A percentile compares a stretch with the other conserved stretches of the same genome.
Conservation (phyloP, 495 filamentous ascomycete genomes). For the Lepidopterella palustris region DNA sequence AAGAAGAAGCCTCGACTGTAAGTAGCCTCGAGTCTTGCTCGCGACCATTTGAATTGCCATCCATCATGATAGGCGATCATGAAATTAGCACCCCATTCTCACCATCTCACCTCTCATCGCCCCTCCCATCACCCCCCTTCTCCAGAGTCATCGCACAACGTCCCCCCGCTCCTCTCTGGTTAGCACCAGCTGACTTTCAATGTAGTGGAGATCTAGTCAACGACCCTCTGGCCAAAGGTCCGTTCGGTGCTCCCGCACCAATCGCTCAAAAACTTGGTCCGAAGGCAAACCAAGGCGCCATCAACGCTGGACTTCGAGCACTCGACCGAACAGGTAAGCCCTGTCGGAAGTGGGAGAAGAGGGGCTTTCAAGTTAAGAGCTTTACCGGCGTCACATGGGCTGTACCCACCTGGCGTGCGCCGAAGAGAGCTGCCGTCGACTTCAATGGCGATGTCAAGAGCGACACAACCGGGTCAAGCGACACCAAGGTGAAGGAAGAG, state of each 20-base stretch:
- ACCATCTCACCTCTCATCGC: neutral
- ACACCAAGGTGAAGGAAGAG: slow-evolving; percentile 69
- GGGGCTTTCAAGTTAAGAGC: slow-evolving; percentile 75
- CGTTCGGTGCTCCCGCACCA: slow-evolving; percentile 21
- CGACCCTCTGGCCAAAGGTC: slow-evolving; percentile 23
- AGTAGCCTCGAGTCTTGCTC: slow-evolving; percentile 36
- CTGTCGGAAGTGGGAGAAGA: slow-evolving; percentile 84
- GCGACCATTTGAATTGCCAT: neutral
- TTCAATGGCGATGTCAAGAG: slow-evolving; percentile 43
- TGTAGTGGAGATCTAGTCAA: slow-evolving; percentile 28
- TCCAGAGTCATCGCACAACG: neutral
- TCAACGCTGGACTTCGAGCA: slow-evolving; percentile 91
- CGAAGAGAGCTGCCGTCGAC: slow-evolving; percentile 44
- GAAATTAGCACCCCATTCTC: neutral
- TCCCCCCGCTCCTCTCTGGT: neutral
- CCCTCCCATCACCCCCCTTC: neutral
- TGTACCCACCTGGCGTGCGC: slow-evolving; percentile 75
- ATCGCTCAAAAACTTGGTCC: slow-evolving; percentile 76
- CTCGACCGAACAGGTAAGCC: slow-evolving; percentile 85
- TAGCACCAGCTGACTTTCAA: slow-evolving; percentile 3
- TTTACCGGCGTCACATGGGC: slow-evolving; percentile 90
- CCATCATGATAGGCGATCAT: too few relatives aligned
- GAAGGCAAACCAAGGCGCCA: slow-evolving; percentile 95
- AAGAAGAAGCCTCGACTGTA: slow-evolving; percentile 95
- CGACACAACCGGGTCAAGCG: slow-evolving; percentile 57